Evolutionary conservation across 371 early-diverging fungal genomes (phyloP).

Genomic region (Lichtheimia ornata): DNA sequence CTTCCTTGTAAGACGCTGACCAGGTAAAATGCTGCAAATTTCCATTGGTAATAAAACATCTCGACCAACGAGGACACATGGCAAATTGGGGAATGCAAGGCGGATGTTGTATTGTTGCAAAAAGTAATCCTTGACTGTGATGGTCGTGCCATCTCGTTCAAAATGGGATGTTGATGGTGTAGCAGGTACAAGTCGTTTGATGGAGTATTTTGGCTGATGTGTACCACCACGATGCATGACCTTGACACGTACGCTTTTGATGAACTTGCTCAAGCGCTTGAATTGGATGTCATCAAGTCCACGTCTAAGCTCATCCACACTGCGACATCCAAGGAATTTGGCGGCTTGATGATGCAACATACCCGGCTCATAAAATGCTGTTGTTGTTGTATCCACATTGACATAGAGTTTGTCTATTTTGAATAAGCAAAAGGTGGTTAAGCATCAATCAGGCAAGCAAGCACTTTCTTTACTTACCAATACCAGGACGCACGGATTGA

Average conservation of each 20-base stretch:
- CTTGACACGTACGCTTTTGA: slow-evolving; percentile 70
- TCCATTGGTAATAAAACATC: slow-evolving; percentile 81
- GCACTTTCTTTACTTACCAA: slow-evolving; percentile 33
- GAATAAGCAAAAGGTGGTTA: too few species aligned
- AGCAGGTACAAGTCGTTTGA: slow-evolving; percentile 61
- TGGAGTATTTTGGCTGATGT: slow-evolving; percentile 63
- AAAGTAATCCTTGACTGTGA: slow-evolving; percentile 79
- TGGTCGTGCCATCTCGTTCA: slow-evolving; percentile 36
- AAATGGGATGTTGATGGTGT: slow-evolving; percentile 71
- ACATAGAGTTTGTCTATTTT: slow-evolving; percentile 41
- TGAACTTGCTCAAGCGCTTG: slow-evolving; percentile 58
- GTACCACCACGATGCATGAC: slow-evolving; percentile 75
- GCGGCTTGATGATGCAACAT: slow-evolving; percentile 56
- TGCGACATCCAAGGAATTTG: slow-evolving; percentile 60
- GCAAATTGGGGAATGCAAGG: slow-evolving; percentile 76
- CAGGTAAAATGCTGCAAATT: slow-evolving; percentile 77
- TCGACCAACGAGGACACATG: slow-evolving; percentile 74
- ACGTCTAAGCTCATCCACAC: slow-evolving; percentile 64
- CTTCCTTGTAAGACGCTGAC: slow-evolving; percentile 77
- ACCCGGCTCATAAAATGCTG: slow-evolving; percentile 79
- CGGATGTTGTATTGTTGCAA: slow-evolving; percentile 59
- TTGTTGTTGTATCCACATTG: slow-evolving; percentile 85
- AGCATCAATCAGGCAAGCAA: too few species aligned
- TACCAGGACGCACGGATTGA: slow-evolving; percentile 77
- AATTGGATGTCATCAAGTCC: slow-evolving; percentile 58